Evolutionary conservation across 441 rosid species (phyloP), one percentile per base, ranked within the genome.

Genomic region (Bocquillonia castaneifolia): DNA sequence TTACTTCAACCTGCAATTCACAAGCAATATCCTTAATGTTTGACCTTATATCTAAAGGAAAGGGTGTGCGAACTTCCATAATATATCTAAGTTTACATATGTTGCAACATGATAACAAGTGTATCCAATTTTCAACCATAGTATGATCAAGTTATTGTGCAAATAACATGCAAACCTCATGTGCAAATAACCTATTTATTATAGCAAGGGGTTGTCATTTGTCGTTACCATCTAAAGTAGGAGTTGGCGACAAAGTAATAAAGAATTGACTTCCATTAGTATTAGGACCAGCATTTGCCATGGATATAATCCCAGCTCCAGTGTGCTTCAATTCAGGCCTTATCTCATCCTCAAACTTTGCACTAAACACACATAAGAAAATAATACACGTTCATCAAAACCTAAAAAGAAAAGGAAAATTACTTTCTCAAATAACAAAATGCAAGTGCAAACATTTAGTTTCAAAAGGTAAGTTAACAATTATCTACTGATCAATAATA

Each of bases 251-350:
- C 70, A 95, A 74, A 63, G 99, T 95, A 45, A 94, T 82, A 79
- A 94, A 92, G 83, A 94, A 92, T 74, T 94, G 96, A 77, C 97
- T 94, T 48, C 98, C 98, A 39, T 92, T 94, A 26, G 96, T 88
- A 74, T 94, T 80, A 0, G 96, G 97, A 74, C 97, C 98, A 74
- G 99, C 99, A 75, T 94, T 90, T 50, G 98, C 99, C 98, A 94
- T 92, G 50, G 99, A 94, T 50, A 92, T 59, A 31, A 90, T 90
- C 28, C 97, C 99, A 66, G 97, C 98, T 73, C 98, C 99, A 2
- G 96, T 90, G 77, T 94, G 98, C 83, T 90, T 94, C 72, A 94
- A 78, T 69, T 94, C 98, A 7, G 85, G 66, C 72, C 64, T 88
- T 63, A 90, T 83, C 86, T 94, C 98, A 77, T 94, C 97, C 74